Evolutionary conservation across 2,329 filamentous ascomycete species (phyloP).

Genomic region (Dactylonectria macrodidyma): DNA sequence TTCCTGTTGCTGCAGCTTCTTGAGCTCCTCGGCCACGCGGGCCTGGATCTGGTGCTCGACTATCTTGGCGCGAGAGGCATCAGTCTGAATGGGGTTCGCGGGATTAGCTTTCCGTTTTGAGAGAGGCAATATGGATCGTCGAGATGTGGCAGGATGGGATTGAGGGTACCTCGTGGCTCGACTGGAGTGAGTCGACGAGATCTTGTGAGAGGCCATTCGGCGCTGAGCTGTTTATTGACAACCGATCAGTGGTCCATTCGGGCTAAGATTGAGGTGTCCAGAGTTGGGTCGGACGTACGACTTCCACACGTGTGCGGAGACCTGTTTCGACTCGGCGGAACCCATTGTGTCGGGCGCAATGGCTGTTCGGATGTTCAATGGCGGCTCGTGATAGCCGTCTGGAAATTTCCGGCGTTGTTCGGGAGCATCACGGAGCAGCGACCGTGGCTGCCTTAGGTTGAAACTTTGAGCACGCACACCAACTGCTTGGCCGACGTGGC

Average conservation of each 20-base stretch:
- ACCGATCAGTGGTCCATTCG: constrained; percentile 40
- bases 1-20: constrained; percentile 81
- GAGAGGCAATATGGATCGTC: background rate
- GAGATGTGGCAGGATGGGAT: background rate
- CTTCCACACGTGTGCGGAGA: constrained; percentile 65
- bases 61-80: constrained; percentile 86
- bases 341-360: constrained; percentile 66
- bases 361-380: constrained; percentile 50
- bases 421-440: constrained; percentile 51
- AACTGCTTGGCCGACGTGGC: constrained; percentile 9
- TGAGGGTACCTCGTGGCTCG: constrained; percentile 82
- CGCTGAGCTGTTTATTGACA: constrained; percentile 55
- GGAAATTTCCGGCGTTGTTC: constrained; percentile 55
- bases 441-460: constrained; percentile 52
- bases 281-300: constrained; percentile 59
- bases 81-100: constrained; percentile 74
- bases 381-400: constrained; percentile 49
- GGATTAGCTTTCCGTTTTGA: constrained; percentile 29
- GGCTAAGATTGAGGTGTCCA: background rate
- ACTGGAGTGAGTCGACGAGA: constrained; percentile 86
- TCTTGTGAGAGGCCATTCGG: constrained; percentile 79
- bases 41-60: constrained; percentile 90
- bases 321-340: constrained; percentile 69
- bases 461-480: background rate
- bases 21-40: constrained; percentile 89